Evolutionary conservation across 768 basidiomycete species (phyloP).

Genomic region (Royoungia palumana): DNA sequence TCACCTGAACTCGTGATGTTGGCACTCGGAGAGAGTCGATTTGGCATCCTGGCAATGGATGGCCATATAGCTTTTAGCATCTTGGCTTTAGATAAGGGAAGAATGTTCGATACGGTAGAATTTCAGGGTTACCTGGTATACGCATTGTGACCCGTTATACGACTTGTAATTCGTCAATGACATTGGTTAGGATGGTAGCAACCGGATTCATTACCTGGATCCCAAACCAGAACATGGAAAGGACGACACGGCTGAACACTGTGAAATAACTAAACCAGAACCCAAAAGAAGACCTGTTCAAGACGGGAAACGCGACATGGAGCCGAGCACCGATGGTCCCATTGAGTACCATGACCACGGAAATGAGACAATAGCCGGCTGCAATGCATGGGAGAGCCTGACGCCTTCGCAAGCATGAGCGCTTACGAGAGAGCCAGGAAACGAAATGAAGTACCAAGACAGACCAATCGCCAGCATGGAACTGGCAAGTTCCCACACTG

Average conservation of each 20-base stretch:
- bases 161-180: constrained; percentile 32
- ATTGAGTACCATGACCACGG: constrained; percentile 72
- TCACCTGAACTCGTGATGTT: constrained; percentile 58
- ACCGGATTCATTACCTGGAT: constrained; percentile 47
- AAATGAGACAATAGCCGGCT: constrained; percentile 69
- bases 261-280: constrained; percentile 90
- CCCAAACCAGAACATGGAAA: constrained; percentile 84
- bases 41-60: constrained; percentile 58
- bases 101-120: background rate
- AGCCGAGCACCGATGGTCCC: constrained; percentile 79
- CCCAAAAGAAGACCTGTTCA: constrained; percentile 82
- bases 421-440: background rate
- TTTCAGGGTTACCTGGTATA: constrained; percentile 49
- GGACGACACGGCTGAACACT: constrained; percentile 70
- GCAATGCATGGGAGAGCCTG: constrained; percentile 70
- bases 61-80: constrained; percentile 89
- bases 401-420: constrained; percentile 39
- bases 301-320: constrained; percentile 70
- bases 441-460: constrained; percentile 48
- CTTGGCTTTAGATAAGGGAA: constrained; percentile 16
- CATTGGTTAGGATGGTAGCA: background rate
- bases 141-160: constrained; percentile 63
- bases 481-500: constrained; percentile 45
- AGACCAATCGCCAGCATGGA: constrained; percentile 76
- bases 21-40: constrained; percentile 53